These are phyloP conservation scores for Starmerella apicola DNA, from an alignment of 805 yeast species.

Conservation along the genomic window DNA sequence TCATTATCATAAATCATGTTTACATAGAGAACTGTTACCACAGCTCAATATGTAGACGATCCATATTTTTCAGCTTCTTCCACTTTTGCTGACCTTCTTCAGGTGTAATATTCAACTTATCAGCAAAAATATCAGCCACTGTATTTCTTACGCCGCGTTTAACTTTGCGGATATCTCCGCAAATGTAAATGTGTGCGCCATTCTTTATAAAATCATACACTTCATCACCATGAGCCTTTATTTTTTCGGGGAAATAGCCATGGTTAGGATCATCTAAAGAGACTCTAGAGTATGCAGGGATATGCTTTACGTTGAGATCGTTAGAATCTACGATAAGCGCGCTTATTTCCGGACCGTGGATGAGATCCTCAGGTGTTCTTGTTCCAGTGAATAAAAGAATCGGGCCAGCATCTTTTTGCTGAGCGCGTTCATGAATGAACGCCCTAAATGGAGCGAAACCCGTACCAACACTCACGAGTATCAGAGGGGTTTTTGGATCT, in stretches of 20 bases:
- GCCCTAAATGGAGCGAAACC: constrained; percentile 89
- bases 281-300: constrained; percentile 16
- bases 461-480: constrained; percentile 80
- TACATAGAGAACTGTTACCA: no score
- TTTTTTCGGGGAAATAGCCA: constrained; percentile 11
- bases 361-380: constrained; percentile 14
- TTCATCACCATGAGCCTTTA: constrained; percentile 7
- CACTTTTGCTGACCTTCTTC: constrained; percentile 11
- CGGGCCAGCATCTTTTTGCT: constrained; percentile 11
- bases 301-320: constrained; percentile 4
- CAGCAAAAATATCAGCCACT: constrained; percentile 10
- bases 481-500: constrained; percentile 56
- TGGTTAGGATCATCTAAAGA: not conserved
- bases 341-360: constrained; percentile 12
- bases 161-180: constrained; percentile 18
- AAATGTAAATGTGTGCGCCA: constrained; percentile 17
- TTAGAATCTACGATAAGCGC: not conserved
- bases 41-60: constrained; percentile 32
- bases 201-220: constrained; percentile 10
- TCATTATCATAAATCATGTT: no score
- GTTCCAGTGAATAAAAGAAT: constrained; percentile 16
- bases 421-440: constrained; percentile 59
- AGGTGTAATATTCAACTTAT: constrained; percentile 1
- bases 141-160: constrained; percentile 12
- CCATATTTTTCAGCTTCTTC: constrained; percentile 20